Conservation (phyloP, 345 rosid species). For the Gossypium raimondii region DNA sequence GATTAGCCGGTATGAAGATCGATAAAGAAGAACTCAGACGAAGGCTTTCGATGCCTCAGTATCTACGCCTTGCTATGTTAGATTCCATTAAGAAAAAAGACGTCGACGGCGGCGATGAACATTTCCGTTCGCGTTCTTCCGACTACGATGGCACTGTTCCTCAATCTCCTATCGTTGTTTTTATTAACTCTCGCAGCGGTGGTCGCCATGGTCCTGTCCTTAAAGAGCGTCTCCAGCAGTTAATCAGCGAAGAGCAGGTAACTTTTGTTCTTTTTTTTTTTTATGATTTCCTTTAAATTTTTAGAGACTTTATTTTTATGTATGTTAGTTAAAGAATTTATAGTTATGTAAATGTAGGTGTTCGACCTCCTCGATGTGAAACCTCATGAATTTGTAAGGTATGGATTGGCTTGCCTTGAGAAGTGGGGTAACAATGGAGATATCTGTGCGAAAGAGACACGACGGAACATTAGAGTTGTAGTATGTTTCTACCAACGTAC, state of each 20-base stretch:
- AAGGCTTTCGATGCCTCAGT: slow-evolving; percentile 56
- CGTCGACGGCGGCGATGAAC: slow-evolving; percentile 26
- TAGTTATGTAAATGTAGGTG: slow-evolving; percentile 42
- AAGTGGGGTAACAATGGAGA: slow-evolving; percentile 69
- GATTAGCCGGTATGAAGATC: slow-evolving; percentile 62
- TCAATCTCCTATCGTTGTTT: slow-evolving; percentile 73
- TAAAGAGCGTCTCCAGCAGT: slow-evolving; percentile 59
- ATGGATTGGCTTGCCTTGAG: slow-evolving; percentile 83
- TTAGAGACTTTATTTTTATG: not conserved
- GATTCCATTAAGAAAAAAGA: slow-evolving; percentile 55
- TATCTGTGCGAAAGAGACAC: slow-evolving; percentile 69
- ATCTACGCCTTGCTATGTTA: slow-evolving; percentile 61
- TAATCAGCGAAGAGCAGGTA: slow-evolving; percentile 81
- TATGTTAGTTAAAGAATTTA: not conserved
- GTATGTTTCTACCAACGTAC: slow-evolving; percentile 35
- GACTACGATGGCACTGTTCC: slow-evolving; percentile 27
- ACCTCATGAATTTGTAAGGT: slow-evolving; percentile 69
- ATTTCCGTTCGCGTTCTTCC: slow-evolving; percentile 9
- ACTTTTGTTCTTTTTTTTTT: not conserved
- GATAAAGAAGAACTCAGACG: slow-evolving; percentile 60
- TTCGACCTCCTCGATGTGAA: slow-evolving; percentile 79
- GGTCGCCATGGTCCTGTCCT: slow-evolving; percentile 79
- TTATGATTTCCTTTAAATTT: not conserved
- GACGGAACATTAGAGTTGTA: slow-evolving; percentile 75
- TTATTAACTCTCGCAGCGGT: slow-evolving; percentile 78